These are phyloP conservation scores for Hyparrhenia diplandra DNA, from an alignment of 176 grass and related monocot genomes.

Conservation along the genomic window DNA sequence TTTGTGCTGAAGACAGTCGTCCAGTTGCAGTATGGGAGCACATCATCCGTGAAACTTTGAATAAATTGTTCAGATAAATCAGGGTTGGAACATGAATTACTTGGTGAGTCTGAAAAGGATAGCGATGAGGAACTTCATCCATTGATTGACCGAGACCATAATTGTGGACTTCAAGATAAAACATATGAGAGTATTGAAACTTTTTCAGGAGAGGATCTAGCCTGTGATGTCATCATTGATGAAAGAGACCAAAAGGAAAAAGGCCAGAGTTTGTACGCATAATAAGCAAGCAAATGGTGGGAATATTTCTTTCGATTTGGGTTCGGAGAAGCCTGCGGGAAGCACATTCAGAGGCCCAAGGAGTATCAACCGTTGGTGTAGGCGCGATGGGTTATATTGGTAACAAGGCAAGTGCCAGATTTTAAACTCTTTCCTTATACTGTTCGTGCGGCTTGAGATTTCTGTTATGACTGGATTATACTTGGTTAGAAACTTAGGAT, in stretches of 20 bases:
- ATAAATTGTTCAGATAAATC: slow-evolving; percentile 46
- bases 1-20: slow-evolving; percentile 61
- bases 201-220: slow-evolving; percentile 24
- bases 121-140: slow-evolving; percentile 45
- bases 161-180: not conserved
- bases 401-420: slow-evolving; percentile 64
- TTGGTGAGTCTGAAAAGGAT: slow-evolving; percentile 49
- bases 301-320: slow-evolving; percentile 80
- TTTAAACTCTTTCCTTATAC: slow-evolving; percentile 1
- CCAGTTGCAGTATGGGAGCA: slow-evolving; percentile 70
- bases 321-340: slow-evolving; percentile 62
- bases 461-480: not conserved
- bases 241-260: slow-evolving; percentile 35
- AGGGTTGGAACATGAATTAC: slow-evolving; percentile 48
- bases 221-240: slow-evolving; percentile 25
- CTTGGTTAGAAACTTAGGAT: not conserved
- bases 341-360: slow-evolving; percentile 70
- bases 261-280: not conserved
- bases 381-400: slow-evolving; percentile 91
- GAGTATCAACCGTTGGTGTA: slow-evolving; percentile 89
- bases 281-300: slow-evolving; percentile 77
- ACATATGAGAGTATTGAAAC: slow-evolving; percentile 12
- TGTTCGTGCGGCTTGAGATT: not conserved
- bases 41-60: slow-evolving; percentile 73
- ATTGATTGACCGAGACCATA: slow-evolving; percentile 24